Evolutionary conservation across 2,329 filamentous ascomycete species (phyloP), one percentile per base, ranked within the genome.

Genomic region (Rutstroemia sydowiana): DNA sequence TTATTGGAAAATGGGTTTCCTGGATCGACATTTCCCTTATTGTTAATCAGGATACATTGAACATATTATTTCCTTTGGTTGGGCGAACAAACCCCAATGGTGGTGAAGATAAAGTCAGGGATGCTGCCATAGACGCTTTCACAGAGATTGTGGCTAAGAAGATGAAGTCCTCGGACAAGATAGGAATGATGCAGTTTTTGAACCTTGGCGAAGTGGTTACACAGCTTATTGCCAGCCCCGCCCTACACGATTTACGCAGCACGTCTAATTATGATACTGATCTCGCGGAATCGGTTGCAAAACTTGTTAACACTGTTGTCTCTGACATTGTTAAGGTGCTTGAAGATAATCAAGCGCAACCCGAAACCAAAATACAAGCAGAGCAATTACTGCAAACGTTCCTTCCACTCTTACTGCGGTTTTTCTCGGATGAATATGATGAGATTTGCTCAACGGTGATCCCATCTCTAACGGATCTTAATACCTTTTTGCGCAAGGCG

Each of bases 91-190:
- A 82, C 67, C 65, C 76, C 57, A 70, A 76, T 18, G 62, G 81
- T 63, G 69, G 78, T 65, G 75, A 87, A 70, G 89, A 95, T 66
- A 87, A 84, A 67, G 86, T 95, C 57, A 83, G 91, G 58, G 87
- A 95, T 71, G 87, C 90, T 16, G 92, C 93, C 48, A 89, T 97
- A 61, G 90, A 96, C 64, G 90, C 93, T 26, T 86, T 98, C 66
- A 95, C 89, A 5, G 92, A 98, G 71, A 95, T 95, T 60, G 88
- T 95, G 53, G 87, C 85, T 68, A 98, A 98, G 77, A 97, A 97
- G 75, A 98, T 98, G 93, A 89, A 88, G 63, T 78, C 90, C 1
- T 76, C 81, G 34, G 92, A 97, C 73, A 98, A 98, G 77, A 85
- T 95, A 62, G 86, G 95, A 63, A 84, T 98, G 76, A 95, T 98